A percentile compares a stretch with the other conserved stretches of the same genome.
These are phyloP conservation scores for Thermothielavioides terrestris DNA, from an alignment of 495 filamentous ascomycete genomes.

Conservation along the genomic window DNA sequence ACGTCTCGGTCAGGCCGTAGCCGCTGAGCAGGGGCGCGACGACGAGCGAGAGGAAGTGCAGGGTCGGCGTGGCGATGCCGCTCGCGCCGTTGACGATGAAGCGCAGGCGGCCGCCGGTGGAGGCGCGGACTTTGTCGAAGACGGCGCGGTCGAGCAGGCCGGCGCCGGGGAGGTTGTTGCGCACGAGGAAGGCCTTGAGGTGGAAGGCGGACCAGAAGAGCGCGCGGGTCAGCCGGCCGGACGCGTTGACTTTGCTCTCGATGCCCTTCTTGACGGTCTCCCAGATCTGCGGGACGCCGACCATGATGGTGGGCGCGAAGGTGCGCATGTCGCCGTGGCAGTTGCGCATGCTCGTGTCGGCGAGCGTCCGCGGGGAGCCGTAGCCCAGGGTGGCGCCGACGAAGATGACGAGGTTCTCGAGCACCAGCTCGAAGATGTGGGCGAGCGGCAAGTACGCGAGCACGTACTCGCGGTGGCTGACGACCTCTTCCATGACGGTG, in stretches of 20 bases:
- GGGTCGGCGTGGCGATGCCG: conserved; percentile 66
- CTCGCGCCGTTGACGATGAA: conserved; percentile 78
- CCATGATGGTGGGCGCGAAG: conserved; percentile 70
- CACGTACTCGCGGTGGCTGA: conserved; percentile 49
- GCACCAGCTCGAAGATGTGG: conserved; percentile 77
- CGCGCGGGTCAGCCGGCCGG: conserved; percentile 21
- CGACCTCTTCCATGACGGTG: conserved; percentile 34
- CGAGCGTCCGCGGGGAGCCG: conserved; percentile 71
- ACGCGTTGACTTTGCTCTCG: conserved; percentile 50
- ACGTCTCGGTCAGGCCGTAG: conserved; percentile 86
- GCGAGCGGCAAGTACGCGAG: conserved; percentile 84
- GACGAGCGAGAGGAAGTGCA: conserved; percentile 69
- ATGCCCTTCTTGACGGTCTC: conserved; percentile 74
- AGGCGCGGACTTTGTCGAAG: conserved; percentile 61
- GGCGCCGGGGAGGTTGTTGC: conserved; percentile 56
- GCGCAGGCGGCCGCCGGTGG: conserved; percentile 62
- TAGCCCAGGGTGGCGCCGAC: conserved; percentile 73
- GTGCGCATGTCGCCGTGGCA: conserved; percentile 62
- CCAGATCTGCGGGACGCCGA: conserved; percentile 78
- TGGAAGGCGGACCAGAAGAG: conserved; percentile 40
- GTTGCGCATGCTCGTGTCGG: conserved; percentile 50
- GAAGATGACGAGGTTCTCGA: conserved; percentile 70
- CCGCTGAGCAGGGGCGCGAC: conserved; percentile 70
- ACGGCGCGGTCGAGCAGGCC: conserved; percentile 70
- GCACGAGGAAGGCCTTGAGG: conserved; percentile 50